These are phyloP conservation scores for Fusarium longipes DNA, from an alignment of 2,329 filamentous ascomycete species.

Conservation along the genomic window DNA sequence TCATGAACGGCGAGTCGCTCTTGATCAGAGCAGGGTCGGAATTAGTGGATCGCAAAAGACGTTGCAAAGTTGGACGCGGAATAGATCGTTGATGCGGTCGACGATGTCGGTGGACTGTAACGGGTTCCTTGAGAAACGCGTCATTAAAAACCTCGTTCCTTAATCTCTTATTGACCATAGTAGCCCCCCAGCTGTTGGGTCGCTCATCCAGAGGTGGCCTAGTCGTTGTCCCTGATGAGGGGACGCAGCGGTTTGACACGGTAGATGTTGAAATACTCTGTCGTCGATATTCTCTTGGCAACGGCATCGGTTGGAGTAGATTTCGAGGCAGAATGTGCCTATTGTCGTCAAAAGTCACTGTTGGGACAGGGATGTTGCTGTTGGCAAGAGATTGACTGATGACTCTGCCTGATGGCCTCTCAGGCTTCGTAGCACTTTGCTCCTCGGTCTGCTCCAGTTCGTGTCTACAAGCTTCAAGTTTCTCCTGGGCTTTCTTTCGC, in stretches of 20 bases:
- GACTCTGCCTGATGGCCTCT: slow-evolving; percentile 53
- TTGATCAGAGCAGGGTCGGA: slow-evolving; percentile 57
- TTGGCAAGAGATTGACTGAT: slow-evolving; percentile 81
- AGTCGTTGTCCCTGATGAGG: slow-evolving; percentile 15
- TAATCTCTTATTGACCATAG: slow-evolving; percentile 86
- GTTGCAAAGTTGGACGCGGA: slow-evolving; percentile 62
- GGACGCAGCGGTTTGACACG: slow-evolving; percentile 18
- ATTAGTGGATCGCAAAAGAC: slow-evolving; percentile 57
- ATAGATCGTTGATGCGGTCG: slow-evolving; percentile 76
- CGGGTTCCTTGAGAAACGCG: slow-evolving; percentile 85
- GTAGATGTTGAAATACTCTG: slow-evolving; percentile 50
- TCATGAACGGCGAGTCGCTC: slow-evolving; percentile 29
- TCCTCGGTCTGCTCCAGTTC: slow-evolving; percentile 33
- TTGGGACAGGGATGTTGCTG: slow-evolving; percentile 75
- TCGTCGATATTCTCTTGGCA: slow-evolving; percentile 49
- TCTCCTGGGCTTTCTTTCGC: slow-evolving; percentile 52
- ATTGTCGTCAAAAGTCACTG: slow-evolving; percentile 94
- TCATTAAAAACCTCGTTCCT: slow-evolving; percentile 93
- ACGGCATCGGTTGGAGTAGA: slow-evolving; percentile 73
- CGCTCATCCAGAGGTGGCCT: slow-evolving; percentile 63
- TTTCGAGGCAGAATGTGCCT: slow-evolving; percentile 90
- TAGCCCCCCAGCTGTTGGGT: slow-evolving; percentile 85
- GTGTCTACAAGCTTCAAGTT: slow-evolving; percentile 34
- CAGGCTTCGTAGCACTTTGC: slow-evolving; percentile 17
- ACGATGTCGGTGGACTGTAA: slow-evolving; percentile 82